Evolutionary conservation across 2,329 filamentous ascomycete species (phyloP), one percentile per base, ranked within the genome.

Genomic region (Paraphoma sp.): DNA sequence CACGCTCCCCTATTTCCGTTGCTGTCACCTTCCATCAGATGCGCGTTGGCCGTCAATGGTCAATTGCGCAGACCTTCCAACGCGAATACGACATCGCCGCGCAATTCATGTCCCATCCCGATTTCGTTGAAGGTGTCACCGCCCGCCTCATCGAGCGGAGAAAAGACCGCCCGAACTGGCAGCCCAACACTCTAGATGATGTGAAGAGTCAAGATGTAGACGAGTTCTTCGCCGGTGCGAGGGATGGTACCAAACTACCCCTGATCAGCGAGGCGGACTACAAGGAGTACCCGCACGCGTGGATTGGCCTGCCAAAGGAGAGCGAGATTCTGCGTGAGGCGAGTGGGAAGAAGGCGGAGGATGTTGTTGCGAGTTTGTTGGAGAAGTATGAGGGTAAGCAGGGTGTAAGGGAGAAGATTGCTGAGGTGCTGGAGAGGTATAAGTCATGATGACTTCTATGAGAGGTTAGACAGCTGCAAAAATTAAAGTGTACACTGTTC

Each of bases 61-160:
- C 84, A 62, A 97, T 99, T 68, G 81, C 85, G 14, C 86, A 97
- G 78, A 88, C 94, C 0, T 99, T 98, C 83, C 83, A 88, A 72
- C 87, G 87, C 61, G 95, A 99, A 81, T 86, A 95, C 78, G 84
- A 89, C 71, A 92, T 99, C 57, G 93, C 94, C 1, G 81, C 84
- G 56, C 86, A 87, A 62, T 98, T 99, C 81, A 98, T 99, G 94
- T 83, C 84, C 54, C 89, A 95, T 75, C 90, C 87, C 4, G 95
- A 99, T 78, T 99, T 99, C 72, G 88, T 88, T 43, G 92, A 96
- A 79, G 95, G 95, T 51, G 94, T 99, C n/a, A 87, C 87, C 49
- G 89, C 92, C 23, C 85, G 89, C 47, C 84, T 99, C 41, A 85
- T 95, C 67, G 84, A 87, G 70, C 92, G 92, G 79, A 83, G 84